These are phyloP conservation scores for Paspalum vaginatum DNA, from an alignment of 176 grass and related monocot genomes.

Conservation along the genomic window DNA sequence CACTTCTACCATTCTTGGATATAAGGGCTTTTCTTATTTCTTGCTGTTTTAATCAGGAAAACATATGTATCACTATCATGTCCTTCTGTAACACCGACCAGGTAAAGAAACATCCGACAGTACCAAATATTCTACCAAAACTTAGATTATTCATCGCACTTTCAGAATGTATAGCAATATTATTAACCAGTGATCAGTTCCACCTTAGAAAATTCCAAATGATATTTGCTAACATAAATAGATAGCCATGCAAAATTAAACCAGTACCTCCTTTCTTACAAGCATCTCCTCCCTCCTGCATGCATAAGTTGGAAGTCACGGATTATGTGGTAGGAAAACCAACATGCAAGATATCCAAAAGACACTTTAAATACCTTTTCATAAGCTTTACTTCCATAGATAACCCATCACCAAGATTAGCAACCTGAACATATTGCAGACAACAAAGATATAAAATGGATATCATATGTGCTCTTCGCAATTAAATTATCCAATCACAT, in stretches of 20 bases:
- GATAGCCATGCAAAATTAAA: conserved; percentile 18
- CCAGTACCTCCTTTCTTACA: conserved; percentile 80
- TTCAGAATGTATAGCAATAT: conserved; percentile 13
- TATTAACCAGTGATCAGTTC: background rate
- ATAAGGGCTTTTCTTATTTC: conserved; percentile 75
- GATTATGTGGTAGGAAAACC: conserved; percentile 33
- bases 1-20: conserved; percentile 75
- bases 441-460: conserved; percentile 25
- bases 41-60: conserved; percentile 62
- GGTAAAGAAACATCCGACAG: background rate
- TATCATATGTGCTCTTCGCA: conserved; percentile 16
- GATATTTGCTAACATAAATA: background rate
- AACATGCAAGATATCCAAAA: conserved; percentile 34
- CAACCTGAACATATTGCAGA: conserved; percentile 59
- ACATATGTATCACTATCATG: conserved; percentile 27
- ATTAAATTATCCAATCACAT: conserved; percentile 27
- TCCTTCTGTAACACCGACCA: conserved; percentile 15
- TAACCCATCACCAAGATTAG: conserved; percentile 84
- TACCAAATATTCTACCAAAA: background rate
- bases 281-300: conserved; percentile 89
- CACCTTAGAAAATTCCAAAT: background rate
- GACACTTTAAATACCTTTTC: conserved; percentile 72
- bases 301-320: conserved; percentile 30
- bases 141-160: background rate
- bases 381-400: conserved; percentile 94